Evolutionary conservation across 78 protist species (phyloP).

Genomic region (Guillardia theta): DNA sequence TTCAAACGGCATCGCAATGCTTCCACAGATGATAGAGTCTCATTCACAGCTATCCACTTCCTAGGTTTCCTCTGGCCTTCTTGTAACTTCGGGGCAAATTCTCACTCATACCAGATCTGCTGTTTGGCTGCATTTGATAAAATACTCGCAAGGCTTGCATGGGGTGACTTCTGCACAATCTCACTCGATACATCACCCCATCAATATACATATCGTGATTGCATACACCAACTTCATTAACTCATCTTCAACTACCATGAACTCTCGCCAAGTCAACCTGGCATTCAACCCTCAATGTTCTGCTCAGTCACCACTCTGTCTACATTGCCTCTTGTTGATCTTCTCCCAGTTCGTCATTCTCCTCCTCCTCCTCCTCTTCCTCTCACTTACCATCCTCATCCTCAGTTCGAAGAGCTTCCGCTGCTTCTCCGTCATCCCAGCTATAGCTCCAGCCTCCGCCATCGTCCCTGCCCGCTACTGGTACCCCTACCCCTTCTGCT

Average conservation of each 20-base stretch:
- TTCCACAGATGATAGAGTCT: too few species aligned
- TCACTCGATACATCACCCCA: too few species aligned
- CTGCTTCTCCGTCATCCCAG: background rate
- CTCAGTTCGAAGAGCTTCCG: conserved; percentile 17
- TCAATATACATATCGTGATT: too few species aligned
- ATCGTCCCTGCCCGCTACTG: too few species aligned
- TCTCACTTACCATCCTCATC: background rate
- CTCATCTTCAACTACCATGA: too few species aligned
- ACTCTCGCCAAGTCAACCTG: too few species aligned
- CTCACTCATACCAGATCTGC: background rate
- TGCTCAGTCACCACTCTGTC: background rate
- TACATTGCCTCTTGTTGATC: background rate
- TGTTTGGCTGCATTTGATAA: too few species aligned
- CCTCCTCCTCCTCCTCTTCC: background rate
- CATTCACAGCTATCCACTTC: too few species aligned
- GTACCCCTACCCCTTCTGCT: too few species aligned
- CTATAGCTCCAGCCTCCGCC: background rate
- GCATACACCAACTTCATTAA: too few species aligned
- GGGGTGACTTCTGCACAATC: background rate
- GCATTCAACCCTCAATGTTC: too few species aligned
- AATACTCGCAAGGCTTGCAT: background rate
- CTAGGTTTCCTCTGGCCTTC: background rate
- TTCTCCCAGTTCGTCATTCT: background rate
- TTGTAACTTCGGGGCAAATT: background rate
- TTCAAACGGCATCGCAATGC: too few species aligned